Conservation (phyloP, 805 yeast genomes). For the Hanseniaspora lachancei region DNA sequence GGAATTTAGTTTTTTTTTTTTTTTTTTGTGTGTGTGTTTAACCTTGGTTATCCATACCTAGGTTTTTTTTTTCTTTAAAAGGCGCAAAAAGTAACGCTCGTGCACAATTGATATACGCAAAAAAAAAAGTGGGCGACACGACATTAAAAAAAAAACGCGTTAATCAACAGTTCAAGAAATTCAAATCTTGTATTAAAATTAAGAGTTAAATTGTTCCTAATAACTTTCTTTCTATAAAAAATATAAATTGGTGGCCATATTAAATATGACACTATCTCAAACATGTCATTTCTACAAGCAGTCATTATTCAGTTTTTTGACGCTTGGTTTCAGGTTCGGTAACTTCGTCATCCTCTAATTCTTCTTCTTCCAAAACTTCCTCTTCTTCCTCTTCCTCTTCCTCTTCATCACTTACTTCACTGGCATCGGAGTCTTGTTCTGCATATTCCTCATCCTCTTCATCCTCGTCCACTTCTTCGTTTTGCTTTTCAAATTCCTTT, state of each 20-base stretch:
- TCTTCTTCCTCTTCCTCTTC: constrained; percentile 31
- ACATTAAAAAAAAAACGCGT: not conserved
- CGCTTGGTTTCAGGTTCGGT: constrained; percentile 15
- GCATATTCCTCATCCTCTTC: constrained; percentile 36
- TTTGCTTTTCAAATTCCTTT: constrained; percentile 51
- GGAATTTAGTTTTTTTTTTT: too few relatives aligned
- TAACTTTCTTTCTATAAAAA: not conserved
- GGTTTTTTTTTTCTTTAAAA: too few relatives aligned
- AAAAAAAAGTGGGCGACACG: too few relatives aligned
- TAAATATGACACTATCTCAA: not conserved
- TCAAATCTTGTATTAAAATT: not conserved
- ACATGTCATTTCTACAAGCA: not conserved
- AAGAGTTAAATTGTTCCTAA: not conserved
- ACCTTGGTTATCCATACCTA: too few relatives aligned
- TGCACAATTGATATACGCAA: too few relatives aligned
- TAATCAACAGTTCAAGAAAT: not conserved
- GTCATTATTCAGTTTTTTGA: constrained; percentile 28
- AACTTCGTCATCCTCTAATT: constrained; percentile 25
- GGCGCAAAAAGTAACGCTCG: too few relatives aligned
- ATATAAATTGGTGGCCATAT: not conserved
- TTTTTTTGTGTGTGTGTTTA: too few relatives aligned
- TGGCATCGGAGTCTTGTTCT: constrained; percentile 35
- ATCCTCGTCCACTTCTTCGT: constrained; percentile 47
- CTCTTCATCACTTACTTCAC: constrained; percentile 32
- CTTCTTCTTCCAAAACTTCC: constrained; percentile 27